phyloP scores from a whole-genome alignment of 768 basidiomycete genomes.

The Termitomyces sp. region DNA sequence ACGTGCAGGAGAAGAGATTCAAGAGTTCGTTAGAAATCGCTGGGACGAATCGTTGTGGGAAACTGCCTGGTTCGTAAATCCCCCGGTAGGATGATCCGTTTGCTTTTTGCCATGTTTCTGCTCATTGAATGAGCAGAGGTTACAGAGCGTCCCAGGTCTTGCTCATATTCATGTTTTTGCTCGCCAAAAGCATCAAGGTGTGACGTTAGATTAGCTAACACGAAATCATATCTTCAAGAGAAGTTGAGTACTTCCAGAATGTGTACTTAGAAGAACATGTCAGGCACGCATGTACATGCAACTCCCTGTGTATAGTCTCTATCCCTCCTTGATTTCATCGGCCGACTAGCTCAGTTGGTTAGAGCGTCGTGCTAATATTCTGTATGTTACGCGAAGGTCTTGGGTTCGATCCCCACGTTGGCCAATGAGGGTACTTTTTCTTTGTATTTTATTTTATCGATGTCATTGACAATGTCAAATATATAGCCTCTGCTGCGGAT shows the following conservation, averaged over 20 bases:
- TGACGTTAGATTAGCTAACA: neutral
- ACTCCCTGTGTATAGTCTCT: too few relatives aligned
- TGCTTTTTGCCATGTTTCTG: neutral
- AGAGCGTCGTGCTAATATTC: constrained; percentile 83
- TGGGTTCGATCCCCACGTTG: constrained; percentile 65
- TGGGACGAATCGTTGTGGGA: constrained; percentile 82
- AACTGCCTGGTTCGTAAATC: constrained; percentile 90
- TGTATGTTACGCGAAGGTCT: constrained; percentile 42
- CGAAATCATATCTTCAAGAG: neutral
- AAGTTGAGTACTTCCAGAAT: neutral
- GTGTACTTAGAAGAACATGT: too few relatives aligned
- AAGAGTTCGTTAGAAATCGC: constrained; percentile 53
- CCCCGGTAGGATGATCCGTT: constrained; percentile 52
- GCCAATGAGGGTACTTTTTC: constrained; percentile 28
- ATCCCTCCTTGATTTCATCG: too few relatives aligned
- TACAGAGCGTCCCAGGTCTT: constrained; percentile 78
- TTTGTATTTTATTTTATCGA: too few relatives aligned
- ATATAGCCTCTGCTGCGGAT: too few relatives aligned
- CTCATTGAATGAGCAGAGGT: constrained; percentile 39
- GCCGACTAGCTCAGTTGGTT: constrained; percentile 81
- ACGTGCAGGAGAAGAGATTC: constrained; percentile 52
- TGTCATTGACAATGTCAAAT: too few relatives aligned
- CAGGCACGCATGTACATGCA: too few relatives aligned
- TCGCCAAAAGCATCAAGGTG: constrained; percentile 33
- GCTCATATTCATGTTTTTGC: constrained; percentile 90